Base-by-base conservation (phyloP, 208 protist species). In the Dictyostelium gargantuum region DNA sequence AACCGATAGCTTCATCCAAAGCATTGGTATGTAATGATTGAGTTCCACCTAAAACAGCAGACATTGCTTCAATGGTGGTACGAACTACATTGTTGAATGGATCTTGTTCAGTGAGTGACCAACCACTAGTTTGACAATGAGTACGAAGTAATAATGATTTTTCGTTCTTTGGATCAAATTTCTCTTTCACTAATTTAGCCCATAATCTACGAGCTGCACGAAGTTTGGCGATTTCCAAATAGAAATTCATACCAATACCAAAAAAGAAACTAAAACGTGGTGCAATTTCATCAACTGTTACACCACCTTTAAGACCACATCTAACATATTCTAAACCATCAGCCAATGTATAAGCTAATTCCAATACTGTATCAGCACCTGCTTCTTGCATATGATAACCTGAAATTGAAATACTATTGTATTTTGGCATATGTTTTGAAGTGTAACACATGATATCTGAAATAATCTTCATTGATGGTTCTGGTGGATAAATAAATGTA, bases 371-470 rank as follows among this genome's bases (percentile, higher is more conserved):
- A 66, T 99, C 95, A 1, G 98, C 98, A 82, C 95, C 93, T 46
- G 98, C 97, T 89, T 98, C 98, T 94, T 99, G 98, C 91, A 99
- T 98, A 93, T 99, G 98, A 93, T 99, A 99, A n/a, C 98, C 98
- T 66, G 95, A 97, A 52, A 95, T 95, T 3, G 91, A 93, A 73
- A 97, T 97, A 46, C 97, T 98, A 93, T 99, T 99, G 95, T 98
- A 99, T 89, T 97, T 98, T 56, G 98, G 98, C 98, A 99, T 99
- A 76, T 98, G 46, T 93, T 97, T 95, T 66, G 97, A 91, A 19
- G 98, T 96, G 94, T 98, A 98, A 2, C 94, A 96, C 97, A 99
- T 99, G 91, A 99, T 98, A 89, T 99, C 98, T 21, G 96, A 95
- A 86, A 99, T 98, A 56, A 99, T 97, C 23, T 96, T 95, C 98